Base-by-base conservation (phyloP, 129 eudicot species). In the Silybum marianum region DNA sequence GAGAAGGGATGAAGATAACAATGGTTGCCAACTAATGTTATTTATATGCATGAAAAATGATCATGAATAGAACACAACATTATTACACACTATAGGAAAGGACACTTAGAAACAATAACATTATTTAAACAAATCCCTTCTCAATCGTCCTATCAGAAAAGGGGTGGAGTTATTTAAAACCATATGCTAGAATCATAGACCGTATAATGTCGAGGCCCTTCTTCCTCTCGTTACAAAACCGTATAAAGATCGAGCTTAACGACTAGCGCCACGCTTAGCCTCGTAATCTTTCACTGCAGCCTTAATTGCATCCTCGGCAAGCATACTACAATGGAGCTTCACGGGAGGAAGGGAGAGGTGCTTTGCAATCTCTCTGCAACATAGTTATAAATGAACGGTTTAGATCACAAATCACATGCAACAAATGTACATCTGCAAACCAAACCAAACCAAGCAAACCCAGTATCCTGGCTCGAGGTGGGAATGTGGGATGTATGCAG, bases 281-380 rank as follows among this genome's bases (percentile, higher is more conserved):
- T 85, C 92, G 38, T 94, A 94, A 79, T 94, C 95, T 69, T 91
- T 94, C 70, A 90, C 91, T 36, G 98, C 97, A 14, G 97, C 95
- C 83, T 91, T 91, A n/a, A 94, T 87, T 70, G 98, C 98, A 82
- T 94, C 97, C 90, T 94, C 98, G 13, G 98, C 98, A 34, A 93
- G 98, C 97, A 94, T 94, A 73, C 95, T 94, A 88, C 98, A 94
- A 72, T 91, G 98, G 63, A 94, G 88, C 75, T 94, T 91, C 18
- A 90, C 97, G 2, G 98, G 98, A 36, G 98, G 98, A 72, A 94
- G 98, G 34, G 93, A 91, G 9, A 91, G 86, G 82, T 94, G 98
- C 69, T 90, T 94, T 85, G 97, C 95, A 22, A 94, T 94, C 70
- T 94, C 96, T 82, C 98, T 91, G 92, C 81, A 87, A 36, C 26